Base-by-base conservation (phyloP, 164 flowering plant species). In the Nymphaea thermarum region DNA sequence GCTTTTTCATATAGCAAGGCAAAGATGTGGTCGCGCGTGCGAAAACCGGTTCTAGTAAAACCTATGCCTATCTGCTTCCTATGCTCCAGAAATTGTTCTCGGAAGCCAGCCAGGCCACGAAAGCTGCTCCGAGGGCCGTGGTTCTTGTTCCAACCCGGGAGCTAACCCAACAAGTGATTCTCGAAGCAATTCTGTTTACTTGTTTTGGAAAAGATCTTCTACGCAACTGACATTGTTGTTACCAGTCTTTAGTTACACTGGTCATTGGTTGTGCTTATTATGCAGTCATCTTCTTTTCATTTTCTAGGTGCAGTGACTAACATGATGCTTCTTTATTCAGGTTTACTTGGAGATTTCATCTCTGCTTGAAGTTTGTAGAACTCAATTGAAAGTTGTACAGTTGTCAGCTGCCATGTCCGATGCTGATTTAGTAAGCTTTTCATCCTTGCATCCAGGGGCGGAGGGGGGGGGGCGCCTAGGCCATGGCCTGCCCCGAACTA, bases 11-110 rank as follows among this genome's bases (percentile, higher is more conserved):
- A 11, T 43, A 94, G 98, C 86, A 88, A 84, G 99, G 99, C 4
- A 85, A 91, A 71, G 98, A 94, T 73, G 93, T 94, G 65, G 95
- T 95, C 45, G 96, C 96, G 3, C 77, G 88, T 43, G 98, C 98
- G 3, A 88, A 87, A 75, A 95, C 99, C 4, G 99, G 99, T 63
- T 92, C 99, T 2, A 98, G 99, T 16, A 95, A 95, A 77, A 95
- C 99, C 11, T 87, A 84, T 42, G 96, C 99, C 2, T 95, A 91
- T 67, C 85, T 95, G 7, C 89, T 95, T 42, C 99, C 99, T 2
- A 69, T 92, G 80, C 86, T 95, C 15, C 99, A 95, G 74, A 95
- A 88, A 80, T 82, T 95, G 18, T 84, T 90, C 59, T 68, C 83
- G 4, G 86, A 77, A 57, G 70, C 77, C 7, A 75, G 71, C 61